Evolutionary conservation across 148 eudicot species (phyloP), one percentile per base, ranked within the genome.

Genomic region (Pharnaceum exiguum): DNA sequence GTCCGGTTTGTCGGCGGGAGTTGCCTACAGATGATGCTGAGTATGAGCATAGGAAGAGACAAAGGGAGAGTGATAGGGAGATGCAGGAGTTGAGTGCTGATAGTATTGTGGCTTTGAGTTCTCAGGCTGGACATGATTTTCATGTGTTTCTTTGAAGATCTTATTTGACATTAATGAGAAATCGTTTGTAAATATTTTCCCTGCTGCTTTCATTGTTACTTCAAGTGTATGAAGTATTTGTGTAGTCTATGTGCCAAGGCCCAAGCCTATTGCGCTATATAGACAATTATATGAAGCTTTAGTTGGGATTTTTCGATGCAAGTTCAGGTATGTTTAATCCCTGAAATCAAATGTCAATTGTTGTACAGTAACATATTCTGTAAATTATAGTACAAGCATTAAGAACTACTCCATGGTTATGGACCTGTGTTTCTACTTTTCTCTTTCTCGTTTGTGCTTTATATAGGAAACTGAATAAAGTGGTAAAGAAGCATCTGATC

Each of bases 1-100:
- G 98, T 60, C 98, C 98, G 9, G 86, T 91, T 75, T 91, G 98
- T 76, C 80, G 98, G 57, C 70, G 71, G 73, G 96, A 91, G 81
- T 71, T 91, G 76, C 98, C 96, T 5, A 91, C 98, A 0, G 98
- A 91, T 74, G 96, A 91, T 77, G 68, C 71, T 1, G 94, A 85
- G 51, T 91, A 91, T 38, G 96, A 91, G 79, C 69, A 22, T 64
- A 69, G 78, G 69, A 85, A 77, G 67, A 70, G n/a, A n/a, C n/a
- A n/a, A n/a, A n/a, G n/a, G n/a, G n/a, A n/a, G n/a, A n/a, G n/a
- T n/a, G n/a, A n/a, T n/a, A n/a, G 63, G 27, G 71, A 51, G 63
- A 65, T 73, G 44, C 62, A 42, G 38, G 74, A 52, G 44, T 36
- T 17, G 22, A 51, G 25, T 59, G 30, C 25, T 22, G 55, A 43